Base-by-base conservation (phyloP, 2,329 filamentous ascomycete species). In the Alternaria hordeiaustralica region DNA sequence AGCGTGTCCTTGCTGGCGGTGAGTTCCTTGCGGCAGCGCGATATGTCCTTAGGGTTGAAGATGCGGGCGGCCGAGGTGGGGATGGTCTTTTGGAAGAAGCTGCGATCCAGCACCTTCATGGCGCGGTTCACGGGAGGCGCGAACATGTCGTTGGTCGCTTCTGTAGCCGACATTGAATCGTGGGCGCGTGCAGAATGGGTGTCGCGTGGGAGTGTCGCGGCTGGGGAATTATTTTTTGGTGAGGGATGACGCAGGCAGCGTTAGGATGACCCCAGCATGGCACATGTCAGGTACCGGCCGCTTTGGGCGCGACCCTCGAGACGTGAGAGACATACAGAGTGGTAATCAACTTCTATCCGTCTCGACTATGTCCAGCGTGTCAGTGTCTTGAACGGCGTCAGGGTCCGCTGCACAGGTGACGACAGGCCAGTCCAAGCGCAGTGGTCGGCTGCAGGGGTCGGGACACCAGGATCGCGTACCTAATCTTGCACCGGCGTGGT, bases 51-150 rank as follows among this genome's bases (percentile, higher is more conserved):
- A 64, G 87, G 87, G 76, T 96, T 91, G 68, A 88, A 87, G 47
- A 98, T 84, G 41, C 91, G 88, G 7, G 94, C 95, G 3, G 94
- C 94, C 9, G 93, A 88, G 23, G 95, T 84, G 23, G 90, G 89
- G 59, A 97, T 83, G 1, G 86, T 92, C 78, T 90, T 93, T 56
- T 87, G 85, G 83, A 98, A 98, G 67, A 96, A 90, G 15, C 90
- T 86, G 70, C 92, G 90, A 82, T 99, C 94, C 67, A 99, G 88
- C 54, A 88, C 87, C 76, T 89, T 89, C 84, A 93, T 92, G 63
- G 90, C 89, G 79, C 92, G 91, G 72, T 95, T 90, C 63, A 94
- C 85, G 23, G 94, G 94, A 50, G 94, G 93, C 69, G 90, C 89
- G 79, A 97, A 92, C 86, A 89, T 88, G 55, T 75, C 73, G 65